Percentiles rank a stretch among this genome's conserved stretches.
phyloP scores from a whole-genome alignment of 805 yeast species.

The Saccharomycodes ludwigii region DNA sequence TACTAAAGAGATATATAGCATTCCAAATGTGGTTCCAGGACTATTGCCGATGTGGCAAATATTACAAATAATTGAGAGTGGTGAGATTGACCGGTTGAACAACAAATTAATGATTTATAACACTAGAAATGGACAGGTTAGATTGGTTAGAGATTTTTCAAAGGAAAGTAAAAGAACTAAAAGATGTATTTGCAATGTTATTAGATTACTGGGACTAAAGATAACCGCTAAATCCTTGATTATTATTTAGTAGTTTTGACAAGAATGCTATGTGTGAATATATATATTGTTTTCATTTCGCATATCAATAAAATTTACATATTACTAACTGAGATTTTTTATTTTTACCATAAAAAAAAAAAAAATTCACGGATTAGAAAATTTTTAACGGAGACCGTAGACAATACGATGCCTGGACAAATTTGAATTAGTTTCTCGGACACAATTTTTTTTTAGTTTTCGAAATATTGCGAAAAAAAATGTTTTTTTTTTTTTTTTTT shows the following conservation, averaged over 20 bases:
- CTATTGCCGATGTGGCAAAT: constrained; percentile 36
- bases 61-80: constrained; percentile 23
- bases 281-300: background rate
- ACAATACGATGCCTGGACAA: no score
- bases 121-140: constrained; percentile 14
- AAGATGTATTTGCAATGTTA: constrained; percentile 26
- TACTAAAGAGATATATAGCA: constrained; percentile 7
- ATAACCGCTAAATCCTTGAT: constrained; percentile 21
- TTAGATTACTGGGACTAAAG: constrained; percentile 33
- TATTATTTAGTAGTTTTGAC: constrained; percentile 12
- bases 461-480: no score
- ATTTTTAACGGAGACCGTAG: no score
- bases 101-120: constrained; percentile 15
- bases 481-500: no score
- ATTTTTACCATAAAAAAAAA: no score
- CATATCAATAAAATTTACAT: no score
- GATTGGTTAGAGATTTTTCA: constrained; percentile 14
- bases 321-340: no score
- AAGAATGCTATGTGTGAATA: no score
- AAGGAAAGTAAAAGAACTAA: constrained; percentile 14
- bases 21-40: constrained; percentile 41
- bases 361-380: no score
- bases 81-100: constrained; percentile 15
- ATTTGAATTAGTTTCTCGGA: no score
- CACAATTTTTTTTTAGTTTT: no score